Evolutionary conservation across 805 yeast species (phyloP), one percentile per base, ranked within the genome.

Genomic region (Starmerella sirachaensis): DNA sequence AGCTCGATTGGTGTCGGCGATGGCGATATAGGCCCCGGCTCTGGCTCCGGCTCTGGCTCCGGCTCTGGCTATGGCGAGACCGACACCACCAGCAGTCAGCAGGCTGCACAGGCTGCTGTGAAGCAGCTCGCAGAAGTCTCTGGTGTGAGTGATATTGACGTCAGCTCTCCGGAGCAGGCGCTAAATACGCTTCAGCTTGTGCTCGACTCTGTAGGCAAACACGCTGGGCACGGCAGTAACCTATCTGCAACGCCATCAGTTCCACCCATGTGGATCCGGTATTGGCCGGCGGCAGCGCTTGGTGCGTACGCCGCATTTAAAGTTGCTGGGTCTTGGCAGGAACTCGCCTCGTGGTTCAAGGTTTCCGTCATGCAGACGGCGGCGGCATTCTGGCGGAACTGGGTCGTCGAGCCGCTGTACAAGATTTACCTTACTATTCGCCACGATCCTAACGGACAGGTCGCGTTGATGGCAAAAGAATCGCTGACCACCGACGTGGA

Each of bases 391-490:
- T 70, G 76, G 64, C 58, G 65, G 22, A 84, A 86, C 55, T 88
- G 98, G 97, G 69, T 88, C 3, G 61, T 83, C 28, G 69, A 69
- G 31, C 98, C 97, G 1, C 53, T 81, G 14, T 62, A 64, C 29
- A 76, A 80, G 49, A 76, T 88, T 46, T 61, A 83, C 47, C 68
- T 72, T 32, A 84, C 93, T 0, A 76, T 88, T n/a, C 68, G 91
- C 36, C 91, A 82, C 56, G 96, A 86, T 54, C 78, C 79, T 12
- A 64, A 66, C 25, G 71, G 78, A 1, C 71, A 76, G 41, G 72
- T 85, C 30, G 79, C 94, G 0, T 70, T 85, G 17, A 75, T 82
- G 59, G 74, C 88, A 3, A 78, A 79, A 54, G 78, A 80, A 38
- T 78, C 94, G 1, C 63, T 91, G 13, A 68, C 70, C 25, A 72